These are phyloP conservation scores for Diplodia intermedia DNA, from an alignment of 2,329 filamentous ascomycete genomes.

Conservation along the genomic window DNA sequence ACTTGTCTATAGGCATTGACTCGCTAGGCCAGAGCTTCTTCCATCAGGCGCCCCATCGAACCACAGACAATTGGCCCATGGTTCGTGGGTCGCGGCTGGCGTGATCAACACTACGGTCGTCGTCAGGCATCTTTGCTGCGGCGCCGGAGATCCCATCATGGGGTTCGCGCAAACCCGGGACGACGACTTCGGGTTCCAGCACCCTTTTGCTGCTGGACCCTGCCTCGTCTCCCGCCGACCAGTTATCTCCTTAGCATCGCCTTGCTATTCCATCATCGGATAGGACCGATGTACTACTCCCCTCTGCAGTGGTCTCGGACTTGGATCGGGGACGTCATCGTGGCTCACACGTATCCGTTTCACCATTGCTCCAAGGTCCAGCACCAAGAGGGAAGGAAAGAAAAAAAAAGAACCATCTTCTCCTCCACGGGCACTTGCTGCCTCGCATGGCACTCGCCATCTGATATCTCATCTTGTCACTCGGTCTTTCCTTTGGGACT, in stretches of 20 bases:
- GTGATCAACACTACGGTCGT: neutral
- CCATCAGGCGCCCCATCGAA: conserved; percentile 24
- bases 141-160: neutral
- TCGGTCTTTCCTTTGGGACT: neutral
- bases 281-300: conserved; percentile 17
- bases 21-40: conserved; percentile 26
- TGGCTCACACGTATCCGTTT: conserved; percentile 12
- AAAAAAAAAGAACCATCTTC: neutral
- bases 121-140: conserved; percentile 6
- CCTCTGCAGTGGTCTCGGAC: neutral
- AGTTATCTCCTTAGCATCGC: neutral
- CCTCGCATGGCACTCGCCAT: neutral
- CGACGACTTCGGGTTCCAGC: neutral
- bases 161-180: neutral
- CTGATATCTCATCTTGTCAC: neutral
- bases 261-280: neutral
- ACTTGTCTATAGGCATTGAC: conserved; percentile 13
- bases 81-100: conserved; percentile 11
- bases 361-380: conserved; percentile 9
- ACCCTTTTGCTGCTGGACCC: neutral
- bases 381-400: no score
- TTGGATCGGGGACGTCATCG: neutral
- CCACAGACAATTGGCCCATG: conserved; percentile 1
- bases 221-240: neutral
- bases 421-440: neutral